Evolutionary conservation across 2,329 filamentous ascomycete species (phyloP).

Genomic region (Neoascochyta sp.): DNA sequence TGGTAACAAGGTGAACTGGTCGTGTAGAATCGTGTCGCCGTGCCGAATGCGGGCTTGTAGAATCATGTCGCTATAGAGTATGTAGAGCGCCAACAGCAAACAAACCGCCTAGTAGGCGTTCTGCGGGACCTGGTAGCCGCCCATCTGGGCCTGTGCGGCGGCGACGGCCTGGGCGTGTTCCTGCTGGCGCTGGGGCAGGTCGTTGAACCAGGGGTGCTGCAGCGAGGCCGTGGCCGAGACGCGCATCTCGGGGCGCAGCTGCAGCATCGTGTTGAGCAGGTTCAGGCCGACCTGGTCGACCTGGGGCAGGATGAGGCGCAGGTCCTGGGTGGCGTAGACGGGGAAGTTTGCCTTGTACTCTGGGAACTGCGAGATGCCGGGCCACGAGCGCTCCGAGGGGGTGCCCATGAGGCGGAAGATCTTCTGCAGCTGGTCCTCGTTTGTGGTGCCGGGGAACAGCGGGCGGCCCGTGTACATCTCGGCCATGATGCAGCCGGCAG

Average conservation of each 20-base stretch:
- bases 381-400: constrained; percentile 91
- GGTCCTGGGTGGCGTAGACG: constrained; percentile 88
- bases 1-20: too few relatives aligned
- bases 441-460: constrained; percentile 94
- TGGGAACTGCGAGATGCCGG: constrained; percentile 89
- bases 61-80: too few relatives aligned
- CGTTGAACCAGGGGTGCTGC: constrained; percentile 87
- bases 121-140: constrained; percentile 37
- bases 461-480: constrained; percentile 98
- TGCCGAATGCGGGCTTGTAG: too few relatives aligned
- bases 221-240: constrained; percentile 84
- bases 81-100: too few relatives aligned
- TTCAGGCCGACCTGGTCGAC: constrained; percentile 86
- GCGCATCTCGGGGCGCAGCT: constrained; percentile 85
- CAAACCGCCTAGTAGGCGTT: constrained; percentile 41
- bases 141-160: constrained; percentile 39
- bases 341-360: constrained; percentile 97
- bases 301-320: constrained; percentile 80
- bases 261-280: constrained; percentile 83
- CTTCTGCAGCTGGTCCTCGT: constrained; percentile 93
- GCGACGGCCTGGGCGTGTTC: constrained; percentile 34
- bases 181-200: constrained; percentile 56
- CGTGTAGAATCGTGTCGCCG: too few relatives aligned
- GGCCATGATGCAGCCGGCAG: constrained; percentile 98
- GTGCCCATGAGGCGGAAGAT: constrained; percentile 99